Percentiles rank a stretch among this genome's conserved stretches.
Evolutionary conservation across 164 flowering plant species (phyloP).

Genomic region (Malania oleifera): DNA sequence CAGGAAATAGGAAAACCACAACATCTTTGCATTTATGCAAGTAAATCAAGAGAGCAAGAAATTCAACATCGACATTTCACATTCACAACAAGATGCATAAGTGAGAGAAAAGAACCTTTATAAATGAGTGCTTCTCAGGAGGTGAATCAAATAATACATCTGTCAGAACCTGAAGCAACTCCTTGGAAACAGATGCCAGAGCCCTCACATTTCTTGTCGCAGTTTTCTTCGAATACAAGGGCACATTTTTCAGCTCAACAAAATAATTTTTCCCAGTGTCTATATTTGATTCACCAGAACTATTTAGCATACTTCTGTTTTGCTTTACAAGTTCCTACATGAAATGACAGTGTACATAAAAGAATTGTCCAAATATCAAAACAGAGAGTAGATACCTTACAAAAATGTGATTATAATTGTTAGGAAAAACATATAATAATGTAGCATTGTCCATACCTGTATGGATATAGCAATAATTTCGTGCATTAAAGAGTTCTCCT

Average conservation of each 20-base stretch:
- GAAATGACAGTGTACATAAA: not conserved
- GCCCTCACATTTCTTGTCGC: slow-evolving; percentile 58
- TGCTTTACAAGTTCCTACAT: slow-evolving; percentile 68
- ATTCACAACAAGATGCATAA: not conserved
- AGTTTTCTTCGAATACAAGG: slow-evolving; percentile 45
- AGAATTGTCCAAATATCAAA: not conserved
- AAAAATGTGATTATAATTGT: no score
- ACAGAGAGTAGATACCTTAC: not conserved
- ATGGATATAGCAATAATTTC: slow-evolving; percentile 50
- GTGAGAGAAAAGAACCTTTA: slow-evolving; percentile 48
- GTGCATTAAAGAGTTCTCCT: slow-evolving; percentile 48
- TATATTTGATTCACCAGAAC: slow-evolving; percentile 16
- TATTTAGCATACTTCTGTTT: slow-evolving; percentile 37
- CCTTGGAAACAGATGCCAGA: slow-evolving; percentile 44
- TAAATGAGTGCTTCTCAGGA: slow-evolving; percentile 36
- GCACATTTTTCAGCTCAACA: slow-evolving; percentile 11
- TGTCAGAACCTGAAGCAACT: slow-evolving; percentile 57
- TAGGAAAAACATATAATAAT: not conserved
- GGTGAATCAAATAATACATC: slow-evolving; percentile 47
- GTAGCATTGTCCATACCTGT: slow-evolving; percentile 39
- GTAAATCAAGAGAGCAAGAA: not conserved
- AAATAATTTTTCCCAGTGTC: slow-evolving; percentile 9
- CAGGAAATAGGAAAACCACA: not conserved
- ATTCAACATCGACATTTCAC: not conserved
- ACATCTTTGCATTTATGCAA: not conserved